Percentiles rank a stretch among this genome's conserved stretches.
Evolutionary conservation across 352 stramenopile genomes (phyloP).

Genomic region (Pythium vanterpoolii): DNA sequence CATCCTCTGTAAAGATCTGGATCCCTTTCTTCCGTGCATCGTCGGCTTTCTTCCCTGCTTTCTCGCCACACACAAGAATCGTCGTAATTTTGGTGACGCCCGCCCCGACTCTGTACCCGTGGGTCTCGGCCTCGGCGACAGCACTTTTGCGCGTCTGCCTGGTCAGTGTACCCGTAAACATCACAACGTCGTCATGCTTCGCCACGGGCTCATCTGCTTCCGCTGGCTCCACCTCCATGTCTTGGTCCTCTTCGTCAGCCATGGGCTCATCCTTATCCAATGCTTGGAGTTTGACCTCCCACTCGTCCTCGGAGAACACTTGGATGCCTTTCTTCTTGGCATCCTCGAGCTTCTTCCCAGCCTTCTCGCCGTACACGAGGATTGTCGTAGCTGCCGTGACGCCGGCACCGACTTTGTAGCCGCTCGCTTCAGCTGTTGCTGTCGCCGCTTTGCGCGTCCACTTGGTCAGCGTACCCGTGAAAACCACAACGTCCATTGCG

Average conservation of each 20-base stretch:
- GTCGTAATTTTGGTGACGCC: conserved; percentile 37
- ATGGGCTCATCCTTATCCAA: background rate
- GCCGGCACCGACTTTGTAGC: conserved; percentile 34
- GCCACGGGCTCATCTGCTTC: background rate
- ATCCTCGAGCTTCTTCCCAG: conserved; percentile 52
- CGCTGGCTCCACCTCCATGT: background rate
- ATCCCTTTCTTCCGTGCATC: conserved; percentile 40
- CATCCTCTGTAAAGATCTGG: conserved; percentile 31
- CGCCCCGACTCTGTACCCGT: conserved; percentile 34
- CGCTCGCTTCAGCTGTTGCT: conserved; percentile 29
- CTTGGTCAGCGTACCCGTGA: conserved; percentile 42
- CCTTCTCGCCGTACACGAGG: conserved; percentile 50
- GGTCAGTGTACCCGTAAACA: conserved; percentile 48
- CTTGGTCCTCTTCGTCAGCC: background rate
- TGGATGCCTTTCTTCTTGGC: conserved; percentile 34
- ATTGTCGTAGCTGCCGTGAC: conserved; percentile 40
- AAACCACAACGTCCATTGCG: conserved; percentile 37
- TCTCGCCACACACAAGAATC: conserved; percentile 51
- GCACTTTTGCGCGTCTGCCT: conserved; percentile 37
- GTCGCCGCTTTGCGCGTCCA: conserved; percentile 42
- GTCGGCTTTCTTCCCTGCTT: conserved; percentile 50
- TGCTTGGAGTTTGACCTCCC: conserved; percentile 27
- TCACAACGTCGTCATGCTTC: conserved; percentile 26
- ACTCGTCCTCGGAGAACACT: conserved; percentile 39
- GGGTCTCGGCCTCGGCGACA: conserved; percentile 25